Conservation (phyloP, 2,329 filamentous ascomycete species). For the Trichoderma polysporum region DNA sequence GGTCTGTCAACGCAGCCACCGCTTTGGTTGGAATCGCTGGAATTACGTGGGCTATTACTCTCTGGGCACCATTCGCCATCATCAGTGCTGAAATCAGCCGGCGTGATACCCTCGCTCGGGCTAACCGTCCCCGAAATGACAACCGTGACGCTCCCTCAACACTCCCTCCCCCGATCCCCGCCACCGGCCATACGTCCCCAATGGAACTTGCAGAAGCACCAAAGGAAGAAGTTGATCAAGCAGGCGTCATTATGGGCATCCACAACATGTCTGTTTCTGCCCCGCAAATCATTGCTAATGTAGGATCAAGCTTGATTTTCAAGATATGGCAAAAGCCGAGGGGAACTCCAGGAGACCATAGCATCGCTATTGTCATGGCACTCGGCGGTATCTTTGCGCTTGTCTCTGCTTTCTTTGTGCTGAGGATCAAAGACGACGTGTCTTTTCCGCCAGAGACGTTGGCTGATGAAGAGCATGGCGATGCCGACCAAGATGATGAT, state of each 20-base stretch:
- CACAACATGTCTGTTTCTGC: constrained; percentile 94
- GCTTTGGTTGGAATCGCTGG: constrained; percentile 78
- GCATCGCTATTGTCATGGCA: constrained; percentile 81
- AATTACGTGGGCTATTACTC: constrained; percentile 86
- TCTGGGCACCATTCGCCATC: constrained; percentile 94
- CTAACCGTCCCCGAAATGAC: constrained; percentile 29
- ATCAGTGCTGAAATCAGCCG: constrained; percentile 90
- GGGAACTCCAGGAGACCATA: constrained; percentile 79
- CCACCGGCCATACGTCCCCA: constrained; percentile 26
- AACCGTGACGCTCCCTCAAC: constrained; percentile 5
- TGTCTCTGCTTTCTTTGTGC: constrained; percentile 71
- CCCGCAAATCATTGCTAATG: constrained; percentile 86
- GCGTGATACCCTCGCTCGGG: constrained; percentile 62
- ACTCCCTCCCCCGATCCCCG: not conserved
- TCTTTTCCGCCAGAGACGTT: constrained; percentile 40
- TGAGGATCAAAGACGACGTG: constrained; percentile 63
- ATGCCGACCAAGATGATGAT: constrained; percentile 10
- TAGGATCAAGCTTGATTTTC: constrained; percentile 83
- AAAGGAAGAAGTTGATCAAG: constrained; percentile 68
- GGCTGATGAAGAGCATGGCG: constrained; percentile 44
- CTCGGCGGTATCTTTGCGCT: constrained; percentile 80
- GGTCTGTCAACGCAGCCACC: constrained; percentile 68
- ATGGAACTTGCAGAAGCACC: constrained; percentile 40
- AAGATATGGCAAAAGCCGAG: constrained; percentile 82
- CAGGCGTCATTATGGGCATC: constrained; percentile 87